Percentiles rank a stretch among this genome's conserved stretches.
phyloP scores from a whole-genome alignment of 192 early-diverging fungal genomes.

The Coemansia sp. region DNA sequence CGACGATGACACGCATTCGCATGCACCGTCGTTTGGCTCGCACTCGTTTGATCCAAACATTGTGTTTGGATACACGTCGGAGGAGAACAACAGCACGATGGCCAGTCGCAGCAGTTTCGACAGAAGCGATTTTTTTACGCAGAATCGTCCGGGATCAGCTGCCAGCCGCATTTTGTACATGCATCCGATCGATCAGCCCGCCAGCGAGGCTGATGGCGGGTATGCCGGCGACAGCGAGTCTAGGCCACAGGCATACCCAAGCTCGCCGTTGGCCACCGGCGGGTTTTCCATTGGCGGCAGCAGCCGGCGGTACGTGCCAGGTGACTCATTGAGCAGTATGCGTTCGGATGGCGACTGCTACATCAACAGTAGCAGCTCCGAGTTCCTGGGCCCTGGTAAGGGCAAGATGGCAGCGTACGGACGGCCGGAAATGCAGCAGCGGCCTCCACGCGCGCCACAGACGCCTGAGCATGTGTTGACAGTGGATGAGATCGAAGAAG shows the following conservation, averaged over 20 bases:
- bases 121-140: constrained; percentile 28
- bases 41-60: constrained; percentile 44
- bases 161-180: constrained; percentile 39
- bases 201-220: constrained; percentile 9
- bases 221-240: constrained; percentile 25
- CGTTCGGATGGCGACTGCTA: constrained; percentile 7
- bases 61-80: constrained; percentile 48
- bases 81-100: constrained; percentile 54
- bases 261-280: background rate
- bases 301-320: background rate
- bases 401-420: constrained; percentile 18
- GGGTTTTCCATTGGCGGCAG: constrained; percentile 8
- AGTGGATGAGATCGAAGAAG: constrained; percentile 43
- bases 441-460: constrained; percentile 15
- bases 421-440: constrained; percentile 43
- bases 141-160: constrained; percentile 30
- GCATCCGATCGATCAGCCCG: constrained; percentile 36
- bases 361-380: background rate
- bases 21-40: constrained; percentile 29
- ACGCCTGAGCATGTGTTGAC: constrained; percentile 17
- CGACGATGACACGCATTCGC: constrained; percentile 28
- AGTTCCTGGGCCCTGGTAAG: constrained; percentile 12
- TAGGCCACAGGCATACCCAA: background rate
- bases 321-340: constrained; percentile 12
- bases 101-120: constrained; percentile 53